These are phyloP conservation scores for Auricularia sp. DNA, from an alignment of 768 basidiomycete genomes.

Conservation along the genomic window DNA sequence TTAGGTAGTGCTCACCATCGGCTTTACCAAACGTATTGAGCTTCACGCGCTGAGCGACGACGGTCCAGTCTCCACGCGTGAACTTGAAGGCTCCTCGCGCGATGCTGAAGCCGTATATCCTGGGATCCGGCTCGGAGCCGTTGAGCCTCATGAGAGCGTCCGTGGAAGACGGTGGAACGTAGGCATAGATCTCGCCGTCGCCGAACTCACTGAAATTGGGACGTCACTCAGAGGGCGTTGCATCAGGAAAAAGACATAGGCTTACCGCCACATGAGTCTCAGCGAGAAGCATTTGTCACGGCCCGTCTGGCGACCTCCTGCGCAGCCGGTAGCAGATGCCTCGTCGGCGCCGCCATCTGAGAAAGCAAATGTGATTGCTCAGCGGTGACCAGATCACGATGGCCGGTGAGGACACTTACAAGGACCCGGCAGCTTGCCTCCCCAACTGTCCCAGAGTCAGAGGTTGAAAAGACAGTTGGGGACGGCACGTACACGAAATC, in stretches of 20 bases:
- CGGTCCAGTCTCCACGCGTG: constrained; percentile 53
- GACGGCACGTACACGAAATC: constrained; percentile 25
- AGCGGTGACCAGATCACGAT: too few relatives aligned
- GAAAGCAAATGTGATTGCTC: too few relatives aligned
- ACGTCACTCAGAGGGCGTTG: not conserved
- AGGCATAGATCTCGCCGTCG: constrained; percentile 59
- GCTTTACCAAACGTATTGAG: constrained; percentile 61
- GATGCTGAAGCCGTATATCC: constrained; percentile 52
- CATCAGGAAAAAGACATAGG: not conserved
- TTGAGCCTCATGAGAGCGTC: constrained; percentile 36
- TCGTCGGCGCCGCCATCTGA: constrained; percentile 38
- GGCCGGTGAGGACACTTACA: not conserved
- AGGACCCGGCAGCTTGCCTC: constrained; percentile 59
- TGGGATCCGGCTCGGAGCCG: constrained; percentile 43
- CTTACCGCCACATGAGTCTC: constrained; percentile 63
- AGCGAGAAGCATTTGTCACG: constrained; percentile 51
- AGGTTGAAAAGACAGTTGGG: not conserved
- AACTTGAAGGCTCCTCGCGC: constrained; percentile 62
- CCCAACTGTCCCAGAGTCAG: constrained; percentile 26
- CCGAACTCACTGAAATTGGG: constrained; percentile 33
- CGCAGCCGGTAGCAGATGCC: constrained; percentile 43
- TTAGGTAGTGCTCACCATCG: constrained; percentile 35
- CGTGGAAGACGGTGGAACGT: constrained; percentile 45
- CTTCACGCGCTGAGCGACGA: constrained; percentile 55
- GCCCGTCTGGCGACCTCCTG: constrained; percentile 49